A percentile compares a stretch with the other conserved stretches of the same genome.
These are phyloP conservation scores for Acanthamoeba rhysodes DNA, from an alignment of 208 protist species.

Conservation along the genomic window DNA sequence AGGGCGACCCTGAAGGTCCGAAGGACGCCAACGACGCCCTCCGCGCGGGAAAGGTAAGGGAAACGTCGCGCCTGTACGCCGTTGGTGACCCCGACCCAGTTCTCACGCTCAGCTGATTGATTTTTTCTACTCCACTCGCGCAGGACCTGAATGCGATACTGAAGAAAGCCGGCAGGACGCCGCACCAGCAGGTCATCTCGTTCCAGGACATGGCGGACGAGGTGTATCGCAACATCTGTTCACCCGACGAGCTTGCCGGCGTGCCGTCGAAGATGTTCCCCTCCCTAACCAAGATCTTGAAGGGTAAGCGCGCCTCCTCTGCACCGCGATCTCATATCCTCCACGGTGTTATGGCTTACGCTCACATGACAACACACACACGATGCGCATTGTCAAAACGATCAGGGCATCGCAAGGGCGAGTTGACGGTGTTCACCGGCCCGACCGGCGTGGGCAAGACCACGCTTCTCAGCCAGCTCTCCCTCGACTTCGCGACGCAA, in stretches of 20 bases:
- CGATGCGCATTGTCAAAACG: slow-evolving; percentile 71
- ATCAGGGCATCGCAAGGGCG: slow-evolving; percentile 84
- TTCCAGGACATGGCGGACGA: slow-evolving; percentile 71
- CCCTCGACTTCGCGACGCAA: slow-evolving; percentile 86
- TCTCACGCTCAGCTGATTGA: too few species aligned
- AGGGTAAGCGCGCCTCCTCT: slow-evolving; percentile 71
- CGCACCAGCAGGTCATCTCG: slow-evolving; percentile 75
- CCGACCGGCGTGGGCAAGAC: slow-evolving; percentile 89
- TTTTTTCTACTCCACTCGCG: neutral
- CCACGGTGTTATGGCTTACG: neutral
- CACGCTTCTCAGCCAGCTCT: slow-evolving; percentile 86
- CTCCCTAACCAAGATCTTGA: slow-evolving; percentile 86
- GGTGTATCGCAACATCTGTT: slow-evolving; percentile 67
- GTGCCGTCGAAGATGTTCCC: slow-evolving; percentile 82
- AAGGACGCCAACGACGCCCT: slow-evolving; percentile 90
- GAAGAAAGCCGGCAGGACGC: slow-evolving; percentile 6
- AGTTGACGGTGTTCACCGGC: slow-evolving; percentile 90
- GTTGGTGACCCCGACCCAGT: too few species aligned
- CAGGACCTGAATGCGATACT: slow-evolving; percentile 72
- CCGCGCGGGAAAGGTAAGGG: neutral
- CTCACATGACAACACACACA: neutral
- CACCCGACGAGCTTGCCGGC: slow-evolving; percentile 72
- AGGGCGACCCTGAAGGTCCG: slow-evolving; percentile 72
- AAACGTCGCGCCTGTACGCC: too few species aligned
- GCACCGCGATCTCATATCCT: neutral